Evolutionary conservation across 2,329 filamentous ascomycete species (phyloP), one percentile per base, ranked within the genome.

Genomic region (Microdochium bolleyi): DNA sequence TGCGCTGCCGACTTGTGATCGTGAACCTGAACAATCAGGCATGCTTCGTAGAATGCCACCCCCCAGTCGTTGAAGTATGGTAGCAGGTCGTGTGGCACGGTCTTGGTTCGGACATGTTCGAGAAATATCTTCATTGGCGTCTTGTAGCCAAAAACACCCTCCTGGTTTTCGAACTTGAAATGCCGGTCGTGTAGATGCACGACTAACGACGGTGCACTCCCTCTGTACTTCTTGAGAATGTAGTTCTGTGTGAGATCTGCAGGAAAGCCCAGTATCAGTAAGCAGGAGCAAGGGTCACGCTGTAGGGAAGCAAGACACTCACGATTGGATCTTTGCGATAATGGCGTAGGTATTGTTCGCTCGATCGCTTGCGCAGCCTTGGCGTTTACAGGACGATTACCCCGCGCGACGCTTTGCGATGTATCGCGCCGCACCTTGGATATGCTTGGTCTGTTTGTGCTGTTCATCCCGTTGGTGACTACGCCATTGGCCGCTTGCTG

Each of bases 121-220:
- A 96, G 75, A 60, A 86, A 79, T 19, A 89, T 71, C 61, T 80
- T 84, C 92, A 97, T 96, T 24, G 94, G 91, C 21, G 91, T 96
- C 62, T 89, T 89, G 70, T 97, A 97, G 4, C 83, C 80, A 62
- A 96, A 96, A 65, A 88, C 92, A 63, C 92, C 89, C 68, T 96
- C 91, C 69, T 96, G 92, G 62, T 91, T 84, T 61, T 97, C 92
- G 71, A 99, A 95, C 54, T 88, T 84, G 66, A 96, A 97, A 70
- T 96, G 87, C 3, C 82, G 90, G 10, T 84, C 79, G 65, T 96
- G 85, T 30, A 99, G 75, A 67, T 96, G 92, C 24, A 99, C 76
- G 50, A 92, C 83, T 24, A 99, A 75, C 3, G 92, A 97, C 0
- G 94, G 92, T 9, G 85, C 82, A 50, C 78, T 78, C 76, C 89